Base-by-base conservation (phyloP, 768 basidiomycete species). In the Cyclocybe cylindracea region DNA sequence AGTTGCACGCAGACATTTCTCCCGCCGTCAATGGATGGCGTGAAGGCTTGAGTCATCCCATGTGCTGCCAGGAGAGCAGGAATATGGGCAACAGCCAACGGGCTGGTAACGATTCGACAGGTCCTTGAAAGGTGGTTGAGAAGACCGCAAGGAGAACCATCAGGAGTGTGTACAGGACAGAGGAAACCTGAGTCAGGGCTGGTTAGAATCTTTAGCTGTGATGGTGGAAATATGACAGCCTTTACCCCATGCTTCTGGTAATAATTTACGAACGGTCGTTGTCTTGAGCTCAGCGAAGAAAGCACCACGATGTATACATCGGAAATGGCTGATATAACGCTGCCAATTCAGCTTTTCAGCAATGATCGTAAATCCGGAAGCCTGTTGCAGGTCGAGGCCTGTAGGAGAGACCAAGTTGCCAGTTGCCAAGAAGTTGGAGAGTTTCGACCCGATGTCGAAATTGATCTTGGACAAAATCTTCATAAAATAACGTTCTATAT, bases 221-320 rank as follows among this genome's bases (percentile, higher is more conserved):
- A 14, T 4, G 5, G 11, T 9, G 38, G 32, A 19, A 19, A 49
- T 39, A 4, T 11, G 65, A 7, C 14, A 0, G n/a, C 34, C 77
- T 5, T 57, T 65, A 93, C 94, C 97, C 97, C 97, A 99, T 33
- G 96, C 91, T 71, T 99, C 97, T 18, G 97, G 97, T 13, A 98
- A 75, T 45, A 99, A 75, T 69, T 98, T 98, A 56, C 97, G 87
- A 49, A 99, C 97, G 16, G 94, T 87, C 0, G 97, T 99, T 1
- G 97, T 99, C 76, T 98, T 98, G 48, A 98, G 83, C 68, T 98
- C 94, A 6, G 95, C 91, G 66, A 99, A 99, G 83, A 99, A 99
- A 35, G 97, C 94, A 68, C 97, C 97, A 72, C 97, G 91, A 72
- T 99, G 97, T 31, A 99, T 94, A 69, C 91, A 97, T 51, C 97